These are phyloP conservation scores for Epichloe aotearoae DNA, from an alignment of 2,329 filamentous ascomycete genomes.

Conservation along the genomic window DNA sequence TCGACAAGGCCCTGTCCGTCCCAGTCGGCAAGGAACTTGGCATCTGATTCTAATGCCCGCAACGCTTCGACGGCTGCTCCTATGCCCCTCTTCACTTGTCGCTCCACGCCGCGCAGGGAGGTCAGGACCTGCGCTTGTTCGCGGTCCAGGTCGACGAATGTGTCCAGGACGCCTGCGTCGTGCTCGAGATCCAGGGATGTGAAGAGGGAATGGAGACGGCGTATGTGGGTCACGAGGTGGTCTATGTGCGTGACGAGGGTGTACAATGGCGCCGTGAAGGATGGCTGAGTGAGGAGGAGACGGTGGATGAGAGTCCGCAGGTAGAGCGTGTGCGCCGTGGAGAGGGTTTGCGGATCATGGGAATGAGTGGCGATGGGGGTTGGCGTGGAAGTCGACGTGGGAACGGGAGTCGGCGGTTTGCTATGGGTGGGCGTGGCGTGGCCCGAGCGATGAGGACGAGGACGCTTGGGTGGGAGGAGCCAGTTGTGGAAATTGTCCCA, in stretches of 20 bases:
- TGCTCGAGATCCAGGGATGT: conserved; percentile 66
- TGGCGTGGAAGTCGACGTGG: neutral
- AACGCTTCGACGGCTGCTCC: conserved; percentile 49
- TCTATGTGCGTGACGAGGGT: conserved; percentile 63
- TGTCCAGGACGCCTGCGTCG: conserved; percentile 70
- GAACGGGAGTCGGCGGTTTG: neutral
- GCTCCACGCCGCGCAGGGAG: conserved; percentile 51
- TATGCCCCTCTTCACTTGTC: conserved; percentile 52
- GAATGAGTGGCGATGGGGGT: neutral
- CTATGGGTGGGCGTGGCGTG: neutral
- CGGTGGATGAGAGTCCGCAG: conserved; percentile 53
- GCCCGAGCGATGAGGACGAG: neutral
- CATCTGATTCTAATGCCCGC: conserved; percentile 30
- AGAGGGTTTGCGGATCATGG: conserved; percentile 75
- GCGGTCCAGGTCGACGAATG: conserved; percentile 53
- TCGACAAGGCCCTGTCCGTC: conserved; percentile 21
- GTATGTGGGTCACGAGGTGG: conserved; percentile 63
- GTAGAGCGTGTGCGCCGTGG: conserved; percentile 66
- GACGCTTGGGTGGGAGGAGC: conserved; percentile 38
- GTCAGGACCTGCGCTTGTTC: conserved; percentile 58
- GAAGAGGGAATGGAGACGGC: conserved; percentile 65
- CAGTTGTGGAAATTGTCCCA: conserved; percentile 71
- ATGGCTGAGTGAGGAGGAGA: conserved; percentile 50
- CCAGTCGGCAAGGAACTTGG: conserved; percentile 30
- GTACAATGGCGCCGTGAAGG: conserved; percentile 53